Evolutionary conservation across 257 asterid genomes (phyloP), one percentile per base, ranked within the genome.

Genomic region (Scutellaria baicalensis): DNA sequence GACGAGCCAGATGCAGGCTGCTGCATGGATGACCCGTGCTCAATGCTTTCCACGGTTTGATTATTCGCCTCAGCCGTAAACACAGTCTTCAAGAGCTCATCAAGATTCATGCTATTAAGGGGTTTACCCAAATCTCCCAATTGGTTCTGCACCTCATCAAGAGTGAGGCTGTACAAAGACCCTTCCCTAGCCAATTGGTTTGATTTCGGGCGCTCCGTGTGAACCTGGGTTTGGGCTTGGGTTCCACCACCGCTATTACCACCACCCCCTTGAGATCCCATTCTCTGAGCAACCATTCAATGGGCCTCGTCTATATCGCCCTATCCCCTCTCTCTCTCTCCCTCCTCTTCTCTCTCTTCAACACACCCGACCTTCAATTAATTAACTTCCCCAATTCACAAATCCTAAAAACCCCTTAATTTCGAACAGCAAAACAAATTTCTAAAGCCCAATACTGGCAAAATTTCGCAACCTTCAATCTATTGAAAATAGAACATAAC

Each of bases 121-220:
- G 97, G 95, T 76, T 93, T 93, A 50, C 93, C 97, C 73, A 87
- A 76, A 85, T 90, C 92, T 48, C 95, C 93, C 64, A 92, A 88
- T 54, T 93, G 97, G 73, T 60, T 82, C 74, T 89, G 93, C 70
- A 93, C 92, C 81, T 93, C 97, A 79, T 90, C 97, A 50, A 93
- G 94, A 70, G 98, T 93, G 80, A 93, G 97, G 76, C 70, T 86
- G 77, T 90, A 93, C 56, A 93, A 50, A 27, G 96, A 88, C 9
- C 98, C 96, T 71, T 90, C 85, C 39, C 90, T 70, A 44, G 76
- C 75, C 70, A 92, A 80, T 56, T 75, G 82, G 77, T 77, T 79
- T 14, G 81, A 71, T 68, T 79, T 86, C 56, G 88, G 80, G 73
- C 74, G 89, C 20, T 67, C 86, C 33, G 59, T 61, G 35, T 66